Conservation (phyloP, 2,329 filamentous ascomycete species). For the Xylaria polymorpha region DNA sequence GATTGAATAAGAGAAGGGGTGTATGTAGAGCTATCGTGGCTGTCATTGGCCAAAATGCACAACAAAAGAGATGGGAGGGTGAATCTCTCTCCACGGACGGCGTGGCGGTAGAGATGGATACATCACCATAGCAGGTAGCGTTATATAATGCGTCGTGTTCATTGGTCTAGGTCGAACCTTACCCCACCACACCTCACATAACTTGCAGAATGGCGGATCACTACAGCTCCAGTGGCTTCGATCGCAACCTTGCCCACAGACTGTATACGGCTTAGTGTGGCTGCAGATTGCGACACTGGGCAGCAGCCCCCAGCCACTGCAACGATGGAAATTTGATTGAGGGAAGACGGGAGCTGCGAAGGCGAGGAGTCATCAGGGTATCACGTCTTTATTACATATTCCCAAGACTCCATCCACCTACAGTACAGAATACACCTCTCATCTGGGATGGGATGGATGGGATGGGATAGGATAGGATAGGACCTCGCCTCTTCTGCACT, state of each 20-base stretch:
- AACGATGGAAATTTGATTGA: constrained; percentile 32
- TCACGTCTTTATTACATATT: constrained; percentile 23
- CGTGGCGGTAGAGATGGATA: neutral
- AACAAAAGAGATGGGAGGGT: constrained; percentile 6
- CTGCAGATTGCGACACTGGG: constrained; percentile 37
- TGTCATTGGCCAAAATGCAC: constrained; percentile 8
- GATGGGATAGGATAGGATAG: too few species aligned
- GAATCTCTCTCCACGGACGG: neutral
- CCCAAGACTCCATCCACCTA: constrained; percentile 7
- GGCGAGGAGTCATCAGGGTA: constrained; percentile 40
- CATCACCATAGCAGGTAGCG: constrained; percentile 28
- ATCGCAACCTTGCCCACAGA: neutral
- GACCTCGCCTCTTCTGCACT: constrained; percentile 5
- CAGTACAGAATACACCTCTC: neutral
- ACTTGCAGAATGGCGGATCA: constrained; percentile 29
- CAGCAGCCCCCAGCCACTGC: constrained; percentile 28
- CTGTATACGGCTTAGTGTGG: constrained; percentile 39
- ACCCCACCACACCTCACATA: constrained; percentile 17
- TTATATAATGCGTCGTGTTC: constrained; percentile 23
- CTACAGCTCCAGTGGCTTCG: constrained; percentile 21
- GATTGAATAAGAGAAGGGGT: constrained; percentile 20
- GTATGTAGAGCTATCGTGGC: constrained; percentile 1
- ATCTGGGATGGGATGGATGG: neutral
- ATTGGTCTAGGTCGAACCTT: constrained; percentile 28
- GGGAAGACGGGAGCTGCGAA: too few species aligned